These are phyloP conservation scores for Suillus alpinus DNA, from an alignment of 768 basidiomycete genomes.

Conservation along the genomic window DNA sequence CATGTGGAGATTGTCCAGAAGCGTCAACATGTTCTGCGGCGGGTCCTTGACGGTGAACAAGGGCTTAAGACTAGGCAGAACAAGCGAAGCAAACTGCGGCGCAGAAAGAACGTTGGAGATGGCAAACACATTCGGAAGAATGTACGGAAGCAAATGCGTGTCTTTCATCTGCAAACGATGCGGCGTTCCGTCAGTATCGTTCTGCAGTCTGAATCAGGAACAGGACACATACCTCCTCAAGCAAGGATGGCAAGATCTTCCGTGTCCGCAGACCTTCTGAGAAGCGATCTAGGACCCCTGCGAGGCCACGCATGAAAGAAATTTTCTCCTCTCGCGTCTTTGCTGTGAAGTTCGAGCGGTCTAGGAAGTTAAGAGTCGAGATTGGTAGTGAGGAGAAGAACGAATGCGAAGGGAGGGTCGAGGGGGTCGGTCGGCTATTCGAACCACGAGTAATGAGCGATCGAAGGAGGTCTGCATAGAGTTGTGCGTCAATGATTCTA, in stretches of 20 bases:
- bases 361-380: constrained; percentile 93
- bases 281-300: constrained; percentile 77
- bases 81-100: constrained; percentile 74
- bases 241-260: constrained; percentile 86
- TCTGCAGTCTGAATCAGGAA: constrained; percentile 3
- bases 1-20: constrained; percentile 85
- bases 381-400: constrained; percentile 97
- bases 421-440: constrained; percentile 69
- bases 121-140: constrained; percentile 92
- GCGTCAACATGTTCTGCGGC: constrained; percentile 93
- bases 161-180: constrained; percentile 77
- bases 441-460: constrained; percentile 81
- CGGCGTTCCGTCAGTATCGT: background rate
- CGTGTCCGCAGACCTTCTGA: constrained; percentile 82
- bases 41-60: constrained; percentile 91
- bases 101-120: constrained; percentile 79
- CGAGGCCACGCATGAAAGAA: constrained; percentile 90
- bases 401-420: constrained; percentile 75
- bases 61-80: constrained; percentile 86
- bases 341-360: constrained; percentile 91
- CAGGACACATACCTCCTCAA: constrained; percentile 78
- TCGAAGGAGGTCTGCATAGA: constrained; percentile 63
- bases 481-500: constrained; percentile 8
- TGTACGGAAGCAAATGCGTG: constrained; percentile 85
- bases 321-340: constrained; percentile 96